phyloP scores from a whole-genome alignment of 495 filamentous ascomycete genomes.

The Penicilliopsis zonata region DNA sequence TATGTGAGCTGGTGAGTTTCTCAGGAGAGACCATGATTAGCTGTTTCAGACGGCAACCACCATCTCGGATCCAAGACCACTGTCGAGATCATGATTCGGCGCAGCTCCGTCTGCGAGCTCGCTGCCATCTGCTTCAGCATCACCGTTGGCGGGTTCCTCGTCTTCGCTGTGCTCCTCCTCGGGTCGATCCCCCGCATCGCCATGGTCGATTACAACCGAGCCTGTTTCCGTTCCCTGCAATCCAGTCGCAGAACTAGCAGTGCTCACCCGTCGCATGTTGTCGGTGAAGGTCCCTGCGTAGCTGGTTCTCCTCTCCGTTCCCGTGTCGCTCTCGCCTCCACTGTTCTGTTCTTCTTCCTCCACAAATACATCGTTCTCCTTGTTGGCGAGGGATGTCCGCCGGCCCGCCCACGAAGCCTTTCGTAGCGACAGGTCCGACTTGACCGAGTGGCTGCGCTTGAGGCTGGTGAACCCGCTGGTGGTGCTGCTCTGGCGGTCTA shows the following conservation, averaged over 20 bases:
- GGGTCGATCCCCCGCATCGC: conserved; percentile 6
- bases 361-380: conserved; percentile 48
- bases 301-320: conserved; percentile 41
- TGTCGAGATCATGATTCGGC: conserved; percentile 12
- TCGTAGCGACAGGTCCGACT: conserved; percentile 47
- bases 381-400: conserved; percentile 37
- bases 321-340: conserved; percentile 34
- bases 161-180: conserved; percentile 7
- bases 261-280: conserved; percentile 40
- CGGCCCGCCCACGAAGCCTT: conserved; percentile 66
- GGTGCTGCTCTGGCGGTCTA: conserved; percentile 38
- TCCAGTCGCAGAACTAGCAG: conserved; percentile 30
- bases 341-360: conserved; percentile 39
- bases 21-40: neutral
- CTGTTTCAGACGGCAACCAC: conserved; percentile 15
- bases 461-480: conserved; percentile 36
- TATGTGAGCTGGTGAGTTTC: too few relatives aligned
- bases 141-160: conserved; percentile 6
- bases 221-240: conserved; percentile 12
- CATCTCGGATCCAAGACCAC: conserved; percentile 32
- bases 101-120: neutral
- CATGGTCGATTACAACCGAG: neutral
- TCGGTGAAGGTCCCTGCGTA: conserved; percentile 36
- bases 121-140: conserved; percentile 6
- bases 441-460: conserved; percentile 62